phyloP scores from a whole-genome alignment of 495 filamentous ascomycete species.

The Durotheca rogersii region DNA sequence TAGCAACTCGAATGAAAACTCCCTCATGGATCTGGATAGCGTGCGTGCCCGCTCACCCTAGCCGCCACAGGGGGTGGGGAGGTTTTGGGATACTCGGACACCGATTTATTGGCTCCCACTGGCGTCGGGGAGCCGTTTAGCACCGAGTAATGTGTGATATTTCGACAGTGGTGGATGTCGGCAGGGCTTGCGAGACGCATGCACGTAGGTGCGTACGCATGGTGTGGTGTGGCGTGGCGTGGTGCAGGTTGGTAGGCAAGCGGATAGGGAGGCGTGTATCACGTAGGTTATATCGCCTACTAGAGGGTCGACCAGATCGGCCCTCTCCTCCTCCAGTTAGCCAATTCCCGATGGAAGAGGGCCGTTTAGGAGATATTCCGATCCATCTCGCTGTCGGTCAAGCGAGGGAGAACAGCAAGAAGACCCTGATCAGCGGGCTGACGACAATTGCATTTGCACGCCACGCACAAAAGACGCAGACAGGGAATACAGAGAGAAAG shows the following conservation, averaged over 20 bases:
- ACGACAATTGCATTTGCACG: too few species aligned
- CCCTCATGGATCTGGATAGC: too few species aligned
- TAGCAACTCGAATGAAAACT: conserved; percentile 29
- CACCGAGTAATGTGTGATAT: conserved; percentile 2
- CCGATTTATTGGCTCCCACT: conserved; percentile 7
- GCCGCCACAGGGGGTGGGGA: neutral
- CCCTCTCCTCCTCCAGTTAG: too few species aligned
- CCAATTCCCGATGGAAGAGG: too few species aligned
- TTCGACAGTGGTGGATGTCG: conserved; percentile 6
- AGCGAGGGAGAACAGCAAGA: conserved; percentile 7
- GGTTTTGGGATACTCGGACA: neutral
- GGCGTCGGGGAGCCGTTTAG: conserved; percentile 10
- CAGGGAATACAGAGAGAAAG: neutral
- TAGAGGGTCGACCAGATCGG: too few species aligned
- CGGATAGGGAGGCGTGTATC: too few species aligned
- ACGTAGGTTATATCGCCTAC: too few species aligned
- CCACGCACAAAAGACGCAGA: conserved; percentile 27
- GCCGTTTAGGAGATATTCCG: too few species aligned
- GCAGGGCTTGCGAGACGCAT: conserved; percentile 11
- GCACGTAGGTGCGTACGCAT: neutral
- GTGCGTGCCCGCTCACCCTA: too few species aligned
- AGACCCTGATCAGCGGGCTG: conserved; percentile 11
- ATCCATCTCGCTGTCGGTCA: too few species aligned
- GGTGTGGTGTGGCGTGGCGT: neutral
- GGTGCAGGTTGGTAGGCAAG: too few species aligned